A percentile compares a stretch with the other conserved stretches of the same genome.
Conservation (phyloP, 164 flowering plant species). For the Tetrastigma voinierianum region DNA sequence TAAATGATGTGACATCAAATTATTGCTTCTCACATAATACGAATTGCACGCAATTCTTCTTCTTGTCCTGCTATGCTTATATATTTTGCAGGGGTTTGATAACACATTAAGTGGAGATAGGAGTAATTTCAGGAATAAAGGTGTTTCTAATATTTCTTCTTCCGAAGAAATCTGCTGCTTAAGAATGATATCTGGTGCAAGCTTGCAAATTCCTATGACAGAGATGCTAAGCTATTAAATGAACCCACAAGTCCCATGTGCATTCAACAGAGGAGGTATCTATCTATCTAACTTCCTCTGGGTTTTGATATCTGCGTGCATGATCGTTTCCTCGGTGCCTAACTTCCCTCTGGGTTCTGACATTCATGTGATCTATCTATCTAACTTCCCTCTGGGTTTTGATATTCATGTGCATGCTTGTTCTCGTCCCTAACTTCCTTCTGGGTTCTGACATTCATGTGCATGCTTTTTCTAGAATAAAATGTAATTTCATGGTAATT, state of each 20-base stretch:
- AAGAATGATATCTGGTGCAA: slow-evolving; percentile 56
- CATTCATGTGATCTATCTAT: no score
- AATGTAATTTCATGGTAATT: slow-evolving; percentile 5
- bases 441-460: no score
- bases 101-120: slow-evolving; percentile 34
- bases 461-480: neutral
- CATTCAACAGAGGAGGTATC: slow-evolving; percentile 57
- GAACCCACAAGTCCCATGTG: slow-evolving; percentile 75
- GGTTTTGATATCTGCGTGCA: no score
- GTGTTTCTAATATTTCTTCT: slow-evolving; percentile 58
- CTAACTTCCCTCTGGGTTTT: no score
- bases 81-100: slow-evolving; percentile 41
- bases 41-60: no score
- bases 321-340: no score
- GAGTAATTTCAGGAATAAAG: slow-evolving; percentile 38
- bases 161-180: slow-evolving; percentile 57
- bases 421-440: no score
- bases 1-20: no score
- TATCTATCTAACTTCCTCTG: no score
- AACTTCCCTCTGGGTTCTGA: no score
- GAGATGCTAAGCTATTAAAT: slow-evolving; percentile 48
- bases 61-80: slow-evolving; percentile 2
- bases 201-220: slow-evolving; percentile 60
- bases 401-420: no score
- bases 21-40: no score